phyloP scores from a whole-genome alignment of 768 basidiomycete species.

The Boletus rufocinnamomeus region DNA sequence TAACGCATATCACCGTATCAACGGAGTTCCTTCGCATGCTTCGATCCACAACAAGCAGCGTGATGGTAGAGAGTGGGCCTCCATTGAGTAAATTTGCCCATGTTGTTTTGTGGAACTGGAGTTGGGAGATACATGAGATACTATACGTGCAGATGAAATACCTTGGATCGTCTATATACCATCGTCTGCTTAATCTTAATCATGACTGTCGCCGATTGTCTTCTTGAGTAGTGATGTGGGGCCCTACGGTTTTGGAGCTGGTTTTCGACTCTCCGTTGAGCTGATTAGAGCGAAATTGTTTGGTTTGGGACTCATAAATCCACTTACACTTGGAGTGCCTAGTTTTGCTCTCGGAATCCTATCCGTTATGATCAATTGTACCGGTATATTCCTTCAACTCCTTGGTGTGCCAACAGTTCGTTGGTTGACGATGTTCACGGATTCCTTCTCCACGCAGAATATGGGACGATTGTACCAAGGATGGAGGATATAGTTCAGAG shows the following conservation, averaged over 20 bases:
- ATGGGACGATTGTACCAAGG: not conserved
- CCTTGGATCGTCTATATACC: constrained; percentile 23
- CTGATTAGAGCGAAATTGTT: too few species aligned
- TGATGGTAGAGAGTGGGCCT: constrained; percentile 29
- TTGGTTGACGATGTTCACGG: not conserved
- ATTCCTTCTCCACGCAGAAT: not conserved
- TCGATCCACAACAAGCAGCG: constrained; percentile 65
- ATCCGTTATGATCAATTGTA: not conserved
- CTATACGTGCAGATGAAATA: constrained; percentile 13
- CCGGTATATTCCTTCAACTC: not conserved
- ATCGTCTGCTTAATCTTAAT: constrained; percentile 31
- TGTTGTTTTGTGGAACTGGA: not conserved
- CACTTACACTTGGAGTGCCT: too few species aligned
- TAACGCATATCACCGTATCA: constrained; percentile 91
- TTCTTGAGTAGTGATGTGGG: not conserved
- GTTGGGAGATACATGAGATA: not conserved
- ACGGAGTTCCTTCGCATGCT: constrained; percentile 79
- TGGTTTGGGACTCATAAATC: too few species aligned
- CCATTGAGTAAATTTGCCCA: constrained; percentile 23
- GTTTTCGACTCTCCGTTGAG: too few species aligned
- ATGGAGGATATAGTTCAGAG: not conserved
- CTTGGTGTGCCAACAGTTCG: not conserved
- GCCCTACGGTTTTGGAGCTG: too few species aligned
- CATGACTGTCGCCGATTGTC: not conserved
- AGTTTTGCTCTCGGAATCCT: too few species aligned